Percentiles rank a stretch among this genome's conserved stretches.
These are phyloP conservation scores for Rhizophagus sp. DNA, from an alignment of 192 early-diverging fungal species.

Conservation along the genomic window DNA sequence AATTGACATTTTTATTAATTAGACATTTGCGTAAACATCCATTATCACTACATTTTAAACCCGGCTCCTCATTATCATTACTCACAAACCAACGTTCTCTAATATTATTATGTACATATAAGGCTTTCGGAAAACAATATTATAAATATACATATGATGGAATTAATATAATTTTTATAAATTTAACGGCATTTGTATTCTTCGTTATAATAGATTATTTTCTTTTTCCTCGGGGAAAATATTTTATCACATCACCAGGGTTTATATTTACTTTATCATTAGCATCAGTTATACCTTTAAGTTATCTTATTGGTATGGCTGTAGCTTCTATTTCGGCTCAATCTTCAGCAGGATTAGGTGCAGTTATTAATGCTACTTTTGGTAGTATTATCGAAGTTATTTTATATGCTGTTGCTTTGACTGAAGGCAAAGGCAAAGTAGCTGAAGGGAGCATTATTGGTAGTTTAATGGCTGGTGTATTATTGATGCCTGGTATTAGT, in stretches of 20 bases:
- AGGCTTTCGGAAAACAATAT: constrained; percentile 88
- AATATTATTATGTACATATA: constrained; percentile 86
- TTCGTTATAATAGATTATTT: constrained; percentile 86
- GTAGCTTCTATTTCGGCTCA: constrained; percentile 97
- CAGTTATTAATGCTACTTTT: constrained; percentile 97
- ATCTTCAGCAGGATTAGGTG: constrained; percentile 88
- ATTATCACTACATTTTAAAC: constrained; percentile 70
- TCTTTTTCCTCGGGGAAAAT: constrained; percentile 56
- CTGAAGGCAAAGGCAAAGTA: constrained; percentile 80
- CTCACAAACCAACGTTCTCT: constrained; percentile 35
- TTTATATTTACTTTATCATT: constrained; percentile 69
- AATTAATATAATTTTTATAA: constrained; percentile 96
- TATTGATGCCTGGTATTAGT: constrained; percentile 89
- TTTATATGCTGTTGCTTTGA: constrained; percentile 86
- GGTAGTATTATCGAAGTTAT: constrained; percentile 96
- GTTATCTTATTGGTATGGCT: constrained; percentile 97
- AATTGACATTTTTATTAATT: constrained; percentile 82
- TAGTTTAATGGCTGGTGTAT: constrained; percentile 83
- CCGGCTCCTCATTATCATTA: constrained; percentile 41
- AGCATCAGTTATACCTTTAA: constrained; percentile 83
- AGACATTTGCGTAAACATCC: constrained; percentile 81
- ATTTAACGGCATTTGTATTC: constrained; percentile 79
- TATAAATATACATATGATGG: constrained; percentile 97
- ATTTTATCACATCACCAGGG: constrained; percentile 44
- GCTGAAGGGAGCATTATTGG: constrained; percentile 94